These are phyloP conservation scores for Rachicladosporium sp. DNA, from an alignment of 2,329 filamentous ascomycete genomes.

Conservation along the genomic window DNA sequence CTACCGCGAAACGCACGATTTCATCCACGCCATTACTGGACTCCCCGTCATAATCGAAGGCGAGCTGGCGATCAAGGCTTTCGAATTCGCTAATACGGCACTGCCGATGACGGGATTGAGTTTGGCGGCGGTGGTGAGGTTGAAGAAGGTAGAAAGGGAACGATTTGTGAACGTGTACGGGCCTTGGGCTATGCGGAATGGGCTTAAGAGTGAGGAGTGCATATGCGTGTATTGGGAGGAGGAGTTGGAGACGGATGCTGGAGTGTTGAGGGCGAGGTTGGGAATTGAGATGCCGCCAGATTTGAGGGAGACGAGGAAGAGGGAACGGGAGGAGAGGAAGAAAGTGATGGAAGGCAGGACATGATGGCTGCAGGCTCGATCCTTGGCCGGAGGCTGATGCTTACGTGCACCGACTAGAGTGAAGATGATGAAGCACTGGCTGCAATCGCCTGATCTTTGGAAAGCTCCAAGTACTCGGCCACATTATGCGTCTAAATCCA, in stretches of 20 bases:
- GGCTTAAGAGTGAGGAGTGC: slow-evolving; percentile 61
- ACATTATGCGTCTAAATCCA: no score
- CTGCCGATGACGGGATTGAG: slow-evolving; percentile 90
- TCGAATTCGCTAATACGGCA: slow-evolving; percentile 90
- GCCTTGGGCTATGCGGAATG: slow-evolving; percentile 85
- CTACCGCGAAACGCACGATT: slow-evolving; percentile 94
- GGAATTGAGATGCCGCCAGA: slow-evolving; percentile 84
- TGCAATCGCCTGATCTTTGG: no score
- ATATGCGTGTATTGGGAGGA: slow-evolving; percentile 99
- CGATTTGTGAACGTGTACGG: slow-evolving; percentile 65
- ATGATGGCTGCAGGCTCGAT: no score
- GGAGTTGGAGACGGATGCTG: slow-evolving; percentile 71
- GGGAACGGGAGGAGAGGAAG: slow-evolving; percentile 56
- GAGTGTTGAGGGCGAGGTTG: slow-evolving; percentile 59
- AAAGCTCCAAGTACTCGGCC: no score
- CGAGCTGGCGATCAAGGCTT: slow-evolving; percentile 92
- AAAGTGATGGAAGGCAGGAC: slow-evolving; percentile 46
- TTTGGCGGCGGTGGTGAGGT: slow-evolving; percentile 54
- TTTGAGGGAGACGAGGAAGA: slow-evolving; percentile 62
- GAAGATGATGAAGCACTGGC: no score
- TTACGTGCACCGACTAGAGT: no score
- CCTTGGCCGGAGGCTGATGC: no score
- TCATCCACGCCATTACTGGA: slow-evolving; percentile 90
- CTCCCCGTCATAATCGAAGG: slow-evolving; percentile 87
- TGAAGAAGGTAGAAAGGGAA: slow-evolving; percentile 51